Base-by-base conservation (phyloP, 2,329 filamentous ascomycete genomes). In the Pezizomycotina sp. region DNA sequence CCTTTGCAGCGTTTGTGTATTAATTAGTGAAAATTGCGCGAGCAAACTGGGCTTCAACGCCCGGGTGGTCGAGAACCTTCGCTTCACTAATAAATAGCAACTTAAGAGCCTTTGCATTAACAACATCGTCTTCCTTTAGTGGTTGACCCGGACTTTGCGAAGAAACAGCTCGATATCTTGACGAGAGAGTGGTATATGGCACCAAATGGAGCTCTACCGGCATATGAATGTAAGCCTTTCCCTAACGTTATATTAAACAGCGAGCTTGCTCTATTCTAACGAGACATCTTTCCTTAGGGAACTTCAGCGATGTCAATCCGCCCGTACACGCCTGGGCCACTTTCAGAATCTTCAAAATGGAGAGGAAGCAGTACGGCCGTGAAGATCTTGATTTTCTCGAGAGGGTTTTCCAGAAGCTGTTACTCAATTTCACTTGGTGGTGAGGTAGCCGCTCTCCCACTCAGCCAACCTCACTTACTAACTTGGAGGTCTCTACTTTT, bases 131-230 rank as follows among this genome's bases (percentile, higher is more conserved):
- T n/a, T n/a, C n/a, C n/a, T n/a, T n/a, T n/a, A 24, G 93, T 95
- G 84, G 84, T 95, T 46, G 86, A 95, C 52, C 89, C 86, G 0
- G 86, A 93, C 26, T 93, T 93, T 52, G 84, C 86, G 36, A 95
- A 95, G 69, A 93, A 92, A 63, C 86, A 95, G 60, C 72, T 95
- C 31, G 89, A 95, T 55, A 62, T 95, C 26, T 86, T 95, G 55
- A 95, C 86, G 2, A 70, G 86, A 52, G 89, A 95, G 62, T 95
- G 86, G 89, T 95, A 93, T 63, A 92, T 89, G 69, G 86, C 95
- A 58, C 86, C 86, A 10, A 95, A 95, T 52, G 89, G 86, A 28
- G 86, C 95, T 58, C 63, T 95, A 23, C 82, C 84, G 32, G 84
- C 86, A 50, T 89, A 75, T 12, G 43, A 56, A 64, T 61, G 10